These are phyloP conservation scores for Schrenkiella parvula DNA, from an alignment of 345 rosid species.

Conservation along the genomic window DNA sequence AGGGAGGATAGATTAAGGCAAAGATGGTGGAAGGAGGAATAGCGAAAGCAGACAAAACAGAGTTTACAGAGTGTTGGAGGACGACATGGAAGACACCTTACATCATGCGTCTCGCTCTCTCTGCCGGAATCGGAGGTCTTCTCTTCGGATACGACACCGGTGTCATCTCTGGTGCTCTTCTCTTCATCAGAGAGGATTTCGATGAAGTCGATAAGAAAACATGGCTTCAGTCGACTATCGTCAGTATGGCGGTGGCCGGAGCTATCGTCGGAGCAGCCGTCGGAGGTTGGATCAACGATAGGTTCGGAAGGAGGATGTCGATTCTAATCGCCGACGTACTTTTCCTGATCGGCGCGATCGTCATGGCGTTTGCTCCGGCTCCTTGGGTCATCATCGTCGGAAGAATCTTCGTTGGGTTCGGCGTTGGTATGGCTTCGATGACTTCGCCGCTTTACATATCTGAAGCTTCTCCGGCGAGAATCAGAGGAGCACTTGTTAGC, in stretches of 20 bases:
- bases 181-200: conserved; percentile 74
- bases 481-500: conserved; percentile 88
- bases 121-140: conserved; percentile 95
- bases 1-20: background rate
- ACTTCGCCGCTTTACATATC: conserved; percentile 91
- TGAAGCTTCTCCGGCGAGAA: conserved; percentile 84
- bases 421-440: conserved; percentile 98
- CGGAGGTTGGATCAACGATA: conserved; percentile 79
- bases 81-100: conserved; percentile 69
- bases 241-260: conserved; percentile 86
- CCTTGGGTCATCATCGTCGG: conserved; percentile 72
- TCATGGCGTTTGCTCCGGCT: conserved; percentile 72
- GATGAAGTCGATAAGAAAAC: conserved; percentile 57
- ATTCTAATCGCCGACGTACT: conserved; percentile 57
- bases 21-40: conserved; percentile 74
- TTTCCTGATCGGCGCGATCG: conserved; percentile 60
- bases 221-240: conserved; percentile 75
- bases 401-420: conserved; percentile 76
- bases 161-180: conserved; percentile 89
- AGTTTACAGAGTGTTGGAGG: conserved; percentile 77
- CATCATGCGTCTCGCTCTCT: conserved; percentile 74
- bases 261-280: conserved; percentile 84
- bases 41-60: conserved; percentile 53
- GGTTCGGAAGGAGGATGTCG: conserved; percentile 61
- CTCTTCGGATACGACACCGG: conserved; percentile 98